A percentile compares a stretch with the other conserved stretches of the same genome.
Conservation (phyloP, 768 basidiomycete genomes). For the Thelephora ganbajun region DNA sequence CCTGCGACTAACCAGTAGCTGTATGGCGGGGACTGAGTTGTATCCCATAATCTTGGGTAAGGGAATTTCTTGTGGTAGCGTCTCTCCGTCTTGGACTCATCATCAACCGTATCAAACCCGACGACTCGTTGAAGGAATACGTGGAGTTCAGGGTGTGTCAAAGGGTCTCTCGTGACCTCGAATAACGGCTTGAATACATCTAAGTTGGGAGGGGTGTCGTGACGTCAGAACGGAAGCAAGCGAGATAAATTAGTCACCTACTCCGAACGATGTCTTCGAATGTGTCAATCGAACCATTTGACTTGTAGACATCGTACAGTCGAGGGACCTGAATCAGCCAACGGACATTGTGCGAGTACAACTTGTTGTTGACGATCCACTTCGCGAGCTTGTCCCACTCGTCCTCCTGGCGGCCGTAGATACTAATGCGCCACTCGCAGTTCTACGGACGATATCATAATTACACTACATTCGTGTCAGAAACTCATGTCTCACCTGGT, state of each 20-base stretch:
- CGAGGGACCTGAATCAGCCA: constrained; percentile 97
- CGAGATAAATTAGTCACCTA: constrained; percentile 25
- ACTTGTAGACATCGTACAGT: constrained; percentile 90
- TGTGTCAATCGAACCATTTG: constrained; percentile 64
- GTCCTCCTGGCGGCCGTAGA: constrained; percentile 69
- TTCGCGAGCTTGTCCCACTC: constrained; percentile 99
- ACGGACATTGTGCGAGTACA: constrained; percentile 92
- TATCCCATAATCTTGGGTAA: constrained; percentile 82
- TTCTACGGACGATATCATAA: constrained; percentile 35
- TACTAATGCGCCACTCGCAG: constrained; percentile 93
- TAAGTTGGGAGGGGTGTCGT: constrained; percentile 16
- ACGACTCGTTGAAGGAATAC: constrained; percentile 90
- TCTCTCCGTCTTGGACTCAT: constrained; percentile 89
- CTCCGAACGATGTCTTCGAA: constrained; percentile 89
- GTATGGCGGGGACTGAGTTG: constrained; percentile 82
- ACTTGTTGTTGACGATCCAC: constrained; percentile 90
- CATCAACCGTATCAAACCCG: constrained; percentile 98
- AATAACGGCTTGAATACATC: constrained; percentile 91
- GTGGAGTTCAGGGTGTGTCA: constrained; percentile 85
- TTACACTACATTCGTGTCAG: background rate
- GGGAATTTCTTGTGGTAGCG: constrained; percentile 91
- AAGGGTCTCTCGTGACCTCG: constrained; percentile 89
- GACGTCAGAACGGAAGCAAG: background rate
- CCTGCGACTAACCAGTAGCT: constrained; percentile 70
- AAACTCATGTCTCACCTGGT: constrained; percentile 47